These are phyloP conservation scores for Xerocomus spinulosus DNA, from an alignment of 768 basidiomycete genomes.

Conservation along the genomic window DNA sequence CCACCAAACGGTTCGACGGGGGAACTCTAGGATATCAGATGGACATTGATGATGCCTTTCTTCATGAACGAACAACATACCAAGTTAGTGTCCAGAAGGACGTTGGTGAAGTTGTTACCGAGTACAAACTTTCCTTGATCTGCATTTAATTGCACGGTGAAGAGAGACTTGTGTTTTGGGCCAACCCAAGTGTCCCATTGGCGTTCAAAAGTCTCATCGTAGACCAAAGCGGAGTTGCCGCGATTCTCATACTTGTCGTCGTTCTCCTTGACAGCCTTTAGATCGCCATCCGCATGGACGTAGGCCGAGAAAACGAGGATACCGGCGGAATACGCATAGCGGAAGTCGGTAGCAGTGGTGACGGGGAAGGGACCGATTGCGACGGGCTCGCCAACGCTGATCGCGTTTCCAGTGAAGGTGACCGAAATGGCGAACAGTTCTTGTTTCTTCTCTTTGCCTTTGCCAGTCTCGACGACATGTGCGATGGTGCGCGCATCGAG, in stretches of 20 bases:
- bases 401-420: constrained; percentile 34
- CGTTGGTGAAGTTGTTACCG: constrained; percentile 49
- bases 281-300: constrained; percentile 71
- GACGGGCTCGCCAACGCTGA: constrained; percentile 35
- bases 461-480: constrained; percentile 52
- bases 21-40: constrained; percentile 40
- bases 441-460: constrained; percentile 45
- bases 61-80: constrained; percentile 37
- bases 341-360: constrained; percentile 66
- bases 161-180: constrained; percentile 67
- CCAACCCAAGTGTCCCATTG: constrained; percentile 80
- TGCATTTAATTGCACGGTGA: constrained; percentile 56
- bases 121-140: constrained; percentile 49
- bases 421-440: constrained; percentile 60
- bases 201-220: constrained; percentile 62
- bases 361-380: constrained; percentile 66
- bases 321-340: constrained; percentile 50
- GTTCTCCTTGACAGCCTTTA: constrained; percentile 62
- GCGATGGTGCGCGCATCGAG: constrained; percentile 65
- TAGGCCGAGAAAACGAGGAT: constrained; percentile 80
- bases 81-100: constrained; percentile 63
- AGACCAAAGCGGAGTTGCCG: constrained; percentile 69
- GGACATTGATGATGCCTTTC: neutral
- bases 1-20: constrained; percentile 90
- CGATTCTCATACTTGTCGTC: constrained; percentile 70